Evolutionary conservation across 495 filamentous ascomycete genomes (phyloP).

Genomic region (Jackrogersella multiformis): DNA sequence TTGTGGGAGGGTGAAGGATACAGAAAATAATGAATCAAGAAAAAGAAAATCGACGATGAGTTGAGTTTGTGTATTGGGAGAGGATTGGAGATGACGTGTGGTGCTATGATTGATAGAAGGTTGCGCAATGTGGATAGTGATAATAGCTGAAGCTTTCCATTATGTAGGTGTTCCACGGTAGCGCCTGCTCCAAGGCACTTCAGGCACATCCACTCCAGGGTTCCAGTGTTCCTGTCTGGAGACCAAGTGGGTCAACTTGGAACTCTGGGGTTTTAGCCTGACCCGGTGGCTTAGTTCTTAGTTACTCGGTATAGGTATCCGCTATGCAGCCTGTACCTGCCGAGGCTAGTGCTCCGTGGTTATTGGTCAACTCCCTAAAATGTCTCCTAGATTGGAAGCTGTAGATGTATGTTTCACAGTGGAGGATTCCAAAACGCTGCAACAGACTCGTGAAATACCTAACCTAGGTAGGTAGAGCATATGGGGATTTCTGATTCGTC

Average conservation of each 20-base stretch:
- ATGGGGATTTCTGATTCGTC: conserved; percentile 3
- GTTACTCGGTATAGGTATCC: neutral
- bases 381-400: conserved; percentile 22
- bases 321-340: conserved; percentile 8
- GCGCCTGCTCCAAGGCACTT: conserved; percentile 16
- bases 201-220: conserved; percentile 25
- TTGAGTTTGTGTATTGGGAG: conserved; percentile 9
- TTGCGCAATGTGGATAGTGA: conserved; percentile 28
- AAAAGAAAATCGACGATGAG: conserved; percentile 2
- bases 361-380: conserved; percentile 34
- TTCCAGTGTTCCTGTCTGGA: neutral
- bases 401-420: conserved; percentile 16
- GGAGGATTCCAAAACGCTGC: neutral
- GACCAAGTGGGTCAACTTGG: conserved; percentile 19
- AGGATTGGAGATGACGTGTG: conserved; percentile 35
- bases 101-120: conserved; percentile 23
- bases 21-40: neutral
- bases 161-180: conserved; percentile 4
- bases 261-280: conserved; percentile 23
- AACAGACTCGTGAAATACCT: neutral
- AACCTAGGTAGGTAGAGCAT: neutral
- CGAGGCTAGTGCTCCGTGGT: neutral
- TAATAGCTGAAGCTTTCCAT: neutral
- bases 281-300: neutral
- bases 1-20: too few relatives aligned